Base-by-base conservation (phyloP, 257 asterid species). In the Gardenia jasminoides region DNA sequence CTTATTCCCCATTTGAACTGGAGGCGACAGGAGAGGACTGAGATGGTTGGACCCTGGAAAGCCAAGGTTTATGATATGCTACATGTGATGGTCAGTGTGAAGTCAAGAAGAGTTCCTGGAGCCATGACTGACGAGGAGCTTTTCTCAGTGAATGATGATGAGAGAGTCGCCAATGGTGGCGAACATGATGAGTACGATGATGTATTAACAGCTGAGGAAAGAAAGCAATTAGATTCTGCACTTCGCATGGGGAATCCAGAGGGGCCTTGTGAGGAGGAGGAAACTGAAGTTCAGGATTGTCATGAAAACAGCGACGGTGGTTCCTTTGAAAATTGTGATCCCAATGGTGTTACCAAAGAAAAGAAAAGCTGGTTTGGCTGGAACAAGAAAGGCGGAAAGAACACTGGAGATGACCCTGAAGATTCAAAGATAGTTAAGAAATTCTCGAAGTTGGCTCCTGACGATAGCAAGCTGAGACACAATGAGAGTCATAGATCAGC, bases 61-160 rank as follows among this genome's bases (percentile, higher is more conserved):
- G 94, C 97, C 78, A 93, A 91, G 85, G 97, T 93, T 54, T 92
- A 90, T 80, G 99, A 96, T 85, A 96, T 96, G 99, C 96, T 89
- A 77, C 90, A 93, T 78, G 99, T 96, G 77, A 90, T 90, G 91
- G 97, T 92, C 67, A 96, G 99, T 68, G 97, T 96, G 84, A 96
- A 96, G 83, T 96, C 99, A 6, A 93, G 98, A 90, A 86, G 99
- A 70, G 99, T 96, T 80, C 99, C 99, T 70, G 99, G 99, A 83
- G 99, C 99, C 56, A 93, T 96, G 96, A 93, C 96, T 70, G 99
- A 93, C 74, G 97, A 96, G 83, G 98, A 93, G 88, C 97, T 96
- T 74, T 93, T 93, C 83, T 73, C 96, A 17, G 97, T 81, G 83
- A 93, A 91, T 76, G 98, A 91, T 36, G 98, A 93, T 76, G 98